phyloP scores from a whole-genome alignment of 192 early-diverging fungal genomes.

The Coemansia guatemalensis region DNA sequence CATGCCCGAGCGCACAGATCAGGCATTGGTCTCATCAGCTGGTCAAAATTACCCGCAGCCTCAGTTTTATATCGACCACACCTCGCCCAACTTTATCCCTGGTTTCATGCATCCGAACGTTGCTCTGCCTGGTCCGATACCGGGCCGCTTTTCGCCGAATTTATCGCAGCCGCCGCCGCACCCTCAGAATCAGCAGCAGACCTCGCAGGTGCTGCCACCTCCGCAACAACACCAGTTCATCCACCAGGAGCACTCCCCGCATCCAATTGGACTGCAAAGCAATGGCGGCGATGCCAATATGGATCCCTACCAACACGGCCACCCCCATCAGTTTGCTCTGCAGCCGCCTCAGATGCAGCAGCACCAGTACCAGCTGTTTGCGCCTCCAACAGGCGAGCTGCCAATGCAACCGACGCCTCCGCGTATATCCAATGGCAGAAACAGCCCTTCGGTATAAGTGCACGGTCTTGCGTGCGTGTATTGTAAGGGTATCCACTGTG shows the following conservation, averaged over 20 bases:
- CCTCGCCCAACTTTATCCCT: conserved; percentile 21
- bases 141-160: conserved; percentile 18
- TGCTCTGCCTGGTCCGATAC: conserved; percentile 11
- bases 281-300: neutral
- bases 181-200: conserved; percentile 5
- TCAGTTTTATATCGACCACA: conserved; percentile 32
- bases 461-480: neutral
- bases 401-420: conserved; percentile 13
- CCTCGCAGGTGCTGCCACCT: neutral
- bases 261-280: neutral
- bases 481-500: conserved; percentile 15
- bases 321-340: conserved; percentile 3
- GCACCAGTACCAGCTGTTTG: conserved; percentile 33
- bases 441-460: conserved; percentile 16
- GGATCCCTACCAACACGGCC: conserved; percentile 8
- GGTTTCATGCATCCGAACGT: conserved; percentile 17
- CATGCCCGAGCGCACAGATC: conserved; percentile 22
- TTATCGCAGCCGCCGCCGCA: conserved; percentile 3
- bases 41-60: conserved; percentile 16
- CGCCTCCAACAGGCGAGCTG: conserved; percentile 10
- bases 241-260: conserved; percentile 11
- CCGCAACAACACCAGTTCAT: conserved; percentile 4
- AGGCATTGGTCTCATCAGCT: conserved; percentile 15
- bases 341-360: conserved; percentile 20
- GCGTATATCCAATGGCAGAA: conserved; percentile 13